These are phyloP conservation scores for Plasmopara viticola DNA, from an alignment of 352 stramenopile genomes.

Conservation along the genomic window DNA sequence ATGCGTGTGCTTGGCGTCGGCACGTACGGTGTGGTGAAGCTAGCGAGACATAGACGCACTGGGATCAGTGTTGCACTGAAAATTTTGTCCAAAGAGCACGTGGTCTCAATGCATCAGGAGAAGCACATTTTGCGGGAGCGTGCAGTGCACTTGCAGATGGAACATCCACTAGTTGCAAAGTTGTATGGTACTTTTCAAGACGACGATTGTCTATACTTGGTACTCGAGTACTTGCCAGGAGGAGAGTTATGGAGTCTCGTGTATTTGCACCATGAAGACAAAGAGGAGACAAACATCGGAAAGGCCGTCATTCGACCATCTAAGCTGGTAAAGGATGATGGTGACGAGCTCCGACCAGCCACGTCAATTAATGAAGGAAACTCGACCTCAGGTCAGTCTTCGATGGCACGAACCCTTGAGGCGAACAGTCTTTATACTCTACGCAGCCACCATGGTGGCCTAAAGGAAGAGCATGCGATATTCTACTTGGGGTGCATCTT, in stretches of 20 bases:
- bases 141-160: constrained; percentile 51
- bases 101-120: constrained; percentile 67
- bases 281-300: constrained; percentile 13
- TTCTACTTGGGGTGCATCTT: constrained; percentile 92
- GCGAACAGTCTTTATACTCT: constrained; percentile 15
- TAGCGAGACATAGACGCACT: constrained; percentile 55
- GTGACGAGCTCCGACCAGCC: constrained; percentile 10
- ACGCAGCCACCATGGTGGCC: constrained; percentile 35
- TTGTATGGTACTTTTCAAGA: constrained; percentile 83
- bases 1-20: constrained; percentile 65
- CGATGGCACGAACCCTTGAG: constrained; percentile 4
- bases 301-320: constrained; percentile 8
- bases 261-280: constrained; percentile 33
- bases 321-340: constrained; percentile 11
- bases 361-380: constrained; percentile 7
- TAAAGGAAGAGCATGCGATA: constrained; percentile 49
- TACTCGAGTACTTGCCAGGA: constrained; percentile 72
- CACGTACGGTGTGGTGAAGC: constrained; percentile 75
- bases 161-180: constrained; percentile 61
- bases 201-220: constrained; percentile 72
- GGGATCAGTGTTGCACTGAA: constrained; percentile 69
- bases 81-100: constrained; percentile 64
- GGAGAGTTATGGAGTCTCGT: constrained; percentile 77
- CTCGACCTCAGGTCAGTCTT: constrained; percentile 4
- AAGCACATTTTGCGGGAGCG: constrained; percentile 76